These are phyloP conservation scores for Lepidopterella palustris DNA, from an alignment of 495 filamentous ascomycete genomes.

Conservation along the genomic window DNA sequence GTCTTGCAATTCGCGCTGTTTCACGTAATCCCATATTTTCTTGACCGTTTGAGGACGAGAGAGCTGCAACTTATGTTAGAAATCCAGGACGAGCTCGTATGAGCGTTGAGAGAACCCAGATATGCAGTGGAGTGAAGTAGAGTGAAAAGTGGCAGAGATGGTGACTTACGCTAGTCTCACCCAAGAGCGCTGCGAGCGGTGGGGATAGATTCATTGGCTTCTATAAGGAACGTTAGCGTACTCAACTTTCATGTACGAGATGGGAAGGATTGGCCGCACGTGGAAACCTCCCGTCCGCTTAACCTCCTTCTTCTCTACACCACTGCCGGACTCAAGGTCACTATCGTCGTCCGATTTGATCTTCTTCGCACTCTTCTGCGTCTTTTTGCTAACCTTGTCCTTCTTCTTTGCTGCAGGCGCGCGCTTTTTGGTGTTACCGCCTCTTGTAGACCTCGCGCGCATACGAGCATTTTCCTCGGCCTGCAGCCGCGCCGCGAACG, in stretches of 20 bases:
- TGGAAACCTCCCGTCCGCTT: slow-evolving; percentile 64
- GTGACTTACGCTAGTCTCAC: slow-evolving; percentile 42
- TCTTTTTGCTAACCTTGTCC: slow-evolving; percentile 59
- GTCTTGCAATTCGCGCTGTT: slow-evolving; percentile 78
- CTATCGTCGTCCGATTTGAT: slow-evolving; percentile 75
- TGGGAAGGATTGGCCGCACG: slow-evolving; percentile 41
- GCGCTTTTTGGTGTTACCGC: slow-evolving; percentile 47
- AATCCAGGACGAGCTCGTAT: not conserved
- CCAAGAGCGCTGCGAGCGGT: slow-evolving; percentile 56
- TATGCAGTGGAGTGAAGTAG: no score
- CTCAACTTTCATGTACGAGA: not conserved
- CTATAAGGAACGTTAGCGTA: slow-evolving; percentile 35
- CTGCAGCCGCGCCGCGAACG: slow-evolving; percentile 79
- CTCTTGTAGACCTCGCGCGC: slow-evolving; percentile 61
- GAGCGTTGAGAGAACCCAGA: no score
- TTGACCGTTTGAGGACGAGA: slow-evolving; percentile 94
- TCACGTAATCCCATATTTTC: slow-evolving; percentile 90
- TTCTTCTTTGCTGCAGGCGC: slow-evolving; percentile 42
- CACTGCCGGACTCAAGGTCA: slow-evolving; percentile 58
- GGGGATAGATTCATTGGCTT: slow-evolving; percentile 62
- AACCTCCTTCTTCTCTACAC: slow-evolving; percentile 56
- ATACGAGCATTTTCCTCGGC: slow-evolving; percentile 74
- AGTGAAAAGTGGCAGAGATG: slow-evolving; percentile 2
- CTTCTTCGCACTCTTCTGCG: slow-evolving; percentile 68
- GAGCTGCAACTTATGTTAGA: slow-evolving; percentile 46